Percentiles rank a stretch among this genome's conserved stretches.
phyloP scores from a whole-genome alignment of 2,329 filamentous ascomycete species.

The Trichoderma afroharzianum region DNA sequence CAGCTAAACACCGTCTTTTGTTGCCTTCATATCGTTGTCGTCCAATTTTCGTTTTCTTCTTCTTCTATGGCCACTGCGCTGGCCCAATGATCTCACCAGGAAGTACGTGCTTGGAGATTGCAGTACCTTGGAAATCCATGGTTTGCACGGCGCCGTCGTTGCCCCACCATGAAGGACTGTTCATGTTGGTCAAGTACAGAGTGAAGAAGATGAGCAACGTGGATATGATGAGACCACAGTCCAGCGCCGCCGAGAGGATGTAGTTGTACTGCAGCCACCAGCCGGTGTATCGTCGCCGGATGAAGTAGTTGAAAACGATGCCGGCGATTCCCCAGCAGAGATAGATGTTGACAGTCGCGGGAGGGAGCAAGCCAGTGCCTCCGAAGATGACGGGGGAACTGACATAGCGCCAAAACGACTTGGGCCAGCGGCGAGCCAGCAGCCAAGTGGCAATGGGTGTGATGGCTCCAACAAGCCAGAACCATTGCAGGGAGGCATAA shows the following conservation, averaged over 20 bases:
- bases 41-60: background rate
- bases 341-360: conserved; percentile 68
- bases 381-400: conserved; percentile 67
- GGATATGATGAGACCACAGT: conserved; percentile 62
- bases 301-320: conserved; percentile 63
- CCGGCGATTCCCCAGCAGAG: conserved; percentile 68
- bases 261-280: conserved; percentile 83
- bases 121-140: conserved; percentile 42
- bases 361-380: conserved; percentile 60
- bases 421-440: conserved; percentile 58
- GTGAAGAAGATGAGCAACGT: conserved; percentile 69
- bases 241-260: conserved; percentile 66
- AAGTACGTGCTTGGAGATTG: conserved; percentile 41
- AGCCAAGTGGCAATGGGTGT: conserved; percentile 62
- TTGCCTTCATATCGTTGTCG: background rate
- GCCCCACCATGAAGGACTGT: conserved; percentile 60
- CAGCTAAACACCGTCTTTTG: background rate
- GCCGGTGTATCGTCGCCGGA: conserved; percentile 61
- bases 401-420: conserved; percentile 60
- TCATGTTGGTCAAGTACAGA: conserved; percentile 56
- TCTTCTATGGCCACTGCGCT: conserved; percentile 37
- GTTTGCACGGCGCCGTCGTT: conserved; percentile 48
- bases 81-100: conserved; percentile 52
- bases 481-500: conserved; percentile 64
- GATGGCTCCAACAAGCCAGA: conserved; percentile 64